Evolutionary conservation across 2,329 filamentous ascomycete species (phyloP), one percentile per base, ranked within the genome.

Genomic region (Dothiorella sarmentorum): DNA sequence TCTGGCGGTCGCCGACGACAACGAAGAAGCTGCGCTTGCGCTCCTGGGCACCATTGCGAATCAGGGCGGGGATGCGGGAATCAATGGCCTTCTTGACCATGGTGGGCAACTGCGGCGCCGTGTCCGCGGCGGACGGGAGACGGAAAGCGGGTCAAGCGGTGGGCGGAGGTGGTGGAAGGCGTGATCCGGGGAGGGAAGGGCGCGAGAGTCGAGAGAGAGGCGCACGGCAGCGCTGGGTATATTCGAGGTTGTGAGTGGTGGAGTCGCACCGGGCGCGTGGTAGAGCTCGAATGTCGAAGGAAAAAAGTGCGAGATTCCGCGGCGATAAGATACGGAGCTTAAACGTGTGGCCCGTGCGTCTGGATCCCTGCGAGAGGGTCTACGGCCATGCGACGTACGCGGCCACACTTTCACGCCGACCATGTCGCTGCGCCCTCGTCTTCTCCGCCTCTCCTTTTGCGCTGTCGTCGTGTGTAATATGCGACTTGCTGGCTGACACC

Each of bases 21-120:
- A 99, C 90, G 75, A 99, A 95, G 80, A 99, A 97, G 78, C 90
- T 96, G 74, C 94, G 85, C 80, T 97, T 97, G 84, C 96, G 97
- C 75, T 97, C 91, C 75, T 74, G 72, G 31, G 70, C 72, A 37
- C 72, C 71, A 63, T 74, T 74, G 17, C 72, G 71, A 45, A 74
- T 74, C 64, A 74, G 62, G 55, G 72, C 72, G 58, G 71, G 72
- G 63, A 74, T 73, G 24, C 72, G 72, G 38, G 71, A 69, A 60
- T 74, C 72, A 64, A 61, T 61, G 37, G 59, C 59, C 40, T 61
- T 61, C 45, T 61, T 61, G 59, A 61, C 59, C 59, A 61, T 61
- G 43, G 29, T 52, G 55, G 33, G 37, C 35, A 38, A 33, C 55
- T 49, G 31, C 44, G 49, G 56, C 56, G 56, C 45, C 56, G 33